Evolutionary conservation across 345 rosid species (phyloP).

Genomic region (Euclidium syriacum): DNA sequence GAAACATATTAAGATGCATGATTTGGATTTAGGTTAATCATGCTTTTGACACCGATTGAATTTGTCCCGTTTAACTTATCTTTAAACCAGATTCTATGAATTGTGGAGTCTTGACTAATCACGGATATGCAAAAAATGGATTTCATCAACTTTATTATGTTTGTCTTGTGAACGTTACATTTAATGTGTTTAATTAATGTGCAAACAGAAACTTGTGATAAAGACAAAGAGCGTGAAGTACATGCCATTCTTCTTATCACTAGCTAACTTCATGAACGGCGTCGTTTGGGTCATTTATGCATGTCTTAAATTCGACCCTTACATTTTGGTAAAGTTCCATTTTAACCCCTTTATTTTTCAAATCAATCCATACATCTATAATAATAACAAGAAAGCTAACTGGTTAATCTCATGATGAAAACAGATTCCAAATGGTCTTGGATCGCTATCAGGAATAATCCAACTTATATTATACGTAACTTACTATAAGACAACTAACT

Average conservation of each 20-base stretch:
- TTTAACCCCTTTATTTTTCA: not conserved
- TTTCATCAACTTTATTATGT: not conserved
- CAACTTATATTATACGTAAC: slow-evolving; percentile 42
- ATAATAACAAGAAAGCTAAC: not conserved
- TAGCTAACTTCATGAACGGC: slow-evolving; percentile 51
- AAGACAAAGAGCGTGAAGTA: slow-evolving; percentile 77
- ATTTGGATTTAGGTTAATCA: not conserved
- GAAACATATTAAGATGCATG: too few relatives aligned
- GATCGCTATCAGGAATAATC: slow-evolving; percentile 43
- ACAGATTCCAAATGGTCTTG: slow-evolving; percentile 49
- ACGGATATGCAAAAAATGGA: not conserved
- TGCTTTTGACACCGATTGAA: too few relatives aligned
- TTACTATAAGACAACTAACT: slow-evolving; percentile 41
- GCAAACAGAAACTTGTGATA: slow-evolving; percentile 54
- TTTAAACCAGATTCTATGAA: not conserved
- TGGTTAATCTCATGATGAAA: not conserved
- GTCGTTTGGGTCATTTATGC: slow-evolving; percentile 55
- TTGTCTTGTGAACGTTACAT: slow-evolving; percentile 19
- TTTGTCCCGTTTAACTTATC: not conserved
- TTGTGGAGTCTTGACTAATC: too few relatives aligned
- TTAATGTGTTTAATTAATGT: slow-evolving; percentile 1
- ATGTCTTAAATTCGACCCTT: slow-evolving; percentile 49
- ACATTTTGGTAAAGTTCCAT: slow-evolving; percentile 39
- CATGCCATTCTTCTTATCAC: slow-evolving; percentile 68
- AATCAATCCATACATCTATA: not conserved